Evolutionary conservation across 805 yeast species (phyloP).

Genomic region (Zygotorulaspora sp.): DNA sequence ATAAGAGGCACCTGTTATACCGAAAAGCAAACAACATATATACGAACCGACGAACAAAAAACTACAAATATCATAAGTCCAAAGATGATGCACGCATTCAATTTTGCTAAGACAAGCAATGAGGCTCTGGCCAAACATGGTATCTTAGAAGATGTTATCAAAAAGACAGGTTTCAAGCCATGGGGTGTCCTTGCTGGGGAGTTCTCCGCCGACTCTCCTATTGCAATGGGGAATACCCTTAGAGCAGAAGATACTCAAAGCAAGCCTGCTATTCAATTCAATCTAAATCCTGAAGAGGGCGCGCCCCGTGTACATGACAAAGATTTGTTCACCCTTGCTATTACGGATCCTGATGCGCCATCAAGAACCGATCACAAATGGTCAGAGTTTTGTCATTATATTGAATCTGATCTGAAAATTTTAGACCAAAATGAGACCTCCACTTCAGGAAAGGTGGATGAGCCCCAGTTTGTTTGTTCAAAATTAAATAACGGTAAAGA

Average conservation of each 20-base stretch:
- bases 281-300: constrained; percentile 41
- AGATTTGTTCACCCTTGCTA: constrained; percentile 62
- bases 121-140: constrained; percentile 29
- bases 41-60: neutral
- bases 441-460: constrained; percentile 9
- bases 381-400: constrained; percentile 83
- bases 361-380: constrained; percentile 74
- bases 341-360: constrained; percentile 96
- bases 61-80: too few relatives aligned
- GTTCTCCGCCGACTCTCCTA: constrained; percentile 35
- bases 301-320: constrained; percentile 21
- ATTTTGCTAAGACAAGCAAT: constrained; percentile 16
- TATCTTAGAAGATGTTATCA: constrained; percentile 29
- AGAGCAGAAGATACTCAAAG: constrained; percentile 60
- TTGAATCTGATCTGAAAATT: constrained; percentile 44
- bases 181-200: constrained; percentile 29
- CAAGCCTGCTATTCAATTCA: constrained; percentile 63
- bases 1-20: too few relatives aligned
- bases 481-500: constrained; percentile 38
- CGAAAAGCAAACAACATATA: too few relatives aligned
- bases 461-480: constrained; percentile 41
- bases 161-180: constrained; percentile 16
- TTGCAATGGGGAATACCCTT: constrained; percentile 74
- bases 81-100: constrained; percentile 4
- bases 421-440: constrained; percentile 8